Evolutionary conservation across 768 basidiomycete species (phyloP).

Genomic region (Tylopilus vinaceipallidus): DNA sequence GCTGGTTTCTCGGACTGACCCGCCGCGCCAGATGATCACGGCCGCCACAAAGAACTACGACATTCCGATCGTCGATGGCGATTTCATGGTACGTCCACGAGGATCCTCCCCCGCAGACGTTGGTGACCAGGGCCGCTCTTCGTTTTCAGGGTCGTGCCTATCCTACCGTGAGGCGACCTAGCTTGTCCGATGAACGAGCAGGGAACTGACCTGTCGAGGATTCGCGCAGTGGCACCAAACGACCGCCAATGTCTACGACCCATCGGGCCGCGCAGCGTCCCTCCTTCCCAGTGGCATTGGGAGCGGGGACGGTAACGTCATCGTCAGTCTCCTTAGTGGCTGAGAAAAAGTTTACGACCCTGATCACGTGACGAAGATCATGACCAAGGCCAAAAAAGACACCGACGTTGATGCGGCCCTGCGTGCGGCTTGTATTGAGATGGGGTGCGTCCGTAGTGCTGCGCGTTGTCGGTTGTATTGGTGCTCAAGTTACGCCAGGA

Average conservation of each 20-base stretch:
- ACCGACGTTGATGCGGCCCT: conserved; percentile 43
- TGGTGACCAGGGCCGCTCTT: conserved; percentile 2
- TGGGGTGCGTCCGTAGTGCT: conserved; percentile 38
- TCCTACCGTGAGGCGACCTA: conserved; percentile 24
- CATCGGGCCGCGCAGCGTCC: conserved; percentile 23
- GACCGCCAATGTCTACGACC: conserved; percentile 31
- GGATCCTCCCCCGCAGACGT: neutral
- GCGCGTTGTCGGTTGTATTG: too few species aligned
- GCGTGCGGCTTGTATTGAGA: conserved; percentile 47
- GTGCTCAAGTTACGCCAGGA: conserved; percentile 23
- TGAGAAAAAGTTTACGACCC: neutral
- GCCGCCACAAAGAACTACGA: conserved; percentile 35
- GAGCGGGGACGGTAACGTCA: conserved; percentile 39
- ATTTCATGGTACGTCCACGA: conserved; percentile 39
- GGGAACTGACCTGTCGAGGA: neutral
- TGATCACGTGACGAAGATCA: conserved; percentile 28
- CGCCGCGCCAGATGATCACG: conserved; percentile 33
- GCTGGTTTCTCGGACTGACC: conserved; percentile 12
- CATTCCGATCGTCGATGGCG: conserved; percentile 43
- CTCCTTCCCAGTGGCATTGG: conserved; percentile 35
- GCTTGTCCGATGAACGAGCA: conserved; percentile 15
- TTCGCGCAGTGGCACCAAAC: conserved; percentile 30
- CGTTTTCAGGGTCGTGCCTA: conserved; percentile 38
- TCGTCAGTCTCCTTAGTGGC: conserved; percentile 21
- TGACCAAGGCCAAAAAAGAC: conserved; percentile 45